These are phyloP conservation scores for Sporothrix inflata DNA, from an alignment of 2,329 filamentous ascomycete genomes.

Conservation along the genomic window DNA sequence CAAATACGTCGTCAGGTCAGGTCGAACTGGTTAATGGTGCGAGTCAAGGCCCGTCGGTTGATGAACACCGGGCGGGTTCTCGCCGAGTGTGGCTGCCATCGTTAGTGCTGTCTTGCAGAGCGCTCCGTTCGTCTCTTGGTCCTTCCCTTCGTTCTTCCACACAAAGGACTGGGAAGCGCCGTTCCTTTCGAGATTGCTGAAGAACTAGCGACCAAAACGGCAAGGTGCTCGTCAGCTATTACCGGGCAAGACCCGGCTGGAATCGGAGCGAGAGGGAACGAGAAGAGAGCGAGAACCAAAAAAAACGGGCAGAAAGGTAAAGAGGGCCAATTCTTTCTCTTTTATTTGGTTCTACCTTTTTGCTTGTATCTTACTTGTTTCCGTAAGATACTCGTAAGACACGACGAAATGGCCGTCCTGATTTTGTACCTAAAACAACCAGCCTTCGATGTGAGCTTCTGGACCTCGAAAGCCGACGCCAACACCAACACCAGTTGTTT, in stretches of 20 bases:
- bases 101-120: neutral
- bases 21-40: neutral
- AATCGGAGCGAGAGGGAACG: conserved; percentile 24
- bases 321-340: neutral
- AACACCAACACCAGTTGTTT: neutral
- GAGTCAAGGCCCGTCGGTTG: conserved; percentile 9
- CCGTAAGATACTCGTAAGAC: neutral
- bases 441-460: neutral
- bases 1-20: neutral
- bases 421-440: neutral
- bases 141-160: neutral
- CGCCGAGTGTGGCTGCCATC: neutral
- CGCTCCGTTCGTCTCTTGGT: neutral
- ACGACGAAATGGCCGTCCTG: neutral
- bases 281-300: neutral
- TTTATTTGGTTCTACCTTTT: neutral
- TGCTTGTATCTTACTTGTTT: neutral
- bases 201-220: conserved; percentile 25
- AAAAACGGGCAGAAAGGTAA: neutral
- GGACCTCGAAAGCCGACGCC: neutral
- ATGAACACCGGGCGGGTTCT: conserved; percentile 8
- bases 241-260: conserved; percentile 24
- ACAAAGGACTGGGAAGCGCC: neutral
- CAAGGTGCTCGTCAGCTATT: conserved; percentile 24
- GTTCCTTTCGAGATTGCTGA: conserved; percentile 14